Conservation (phyloP, 192 early-diverging fungal genomes). For the Coemansia sp. region DNA sequence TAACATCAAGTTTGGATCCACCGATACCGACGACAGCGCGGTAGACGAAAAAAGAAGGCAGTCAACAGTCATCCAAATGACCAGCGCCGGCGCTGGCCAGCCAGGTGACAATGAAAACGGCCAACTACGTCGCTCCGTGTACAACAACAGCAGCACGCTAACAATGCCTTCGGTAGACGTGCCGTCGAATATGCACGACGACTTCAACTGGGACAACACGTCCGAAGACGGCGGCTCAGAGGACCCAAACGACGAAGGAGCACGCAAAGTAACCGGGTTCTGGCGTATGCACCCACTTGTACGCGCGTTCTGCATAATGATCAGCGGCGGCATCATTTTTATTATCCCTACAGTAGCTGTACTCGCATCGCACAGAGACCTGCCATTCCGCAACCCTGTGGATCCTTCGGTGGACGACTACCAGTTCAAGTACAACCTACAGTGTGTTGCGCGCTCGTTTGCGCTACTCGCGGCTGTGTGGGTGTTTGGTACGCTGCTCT, state of each 20-base stretch:
- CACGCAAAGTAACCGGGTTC: slow-evolving; percentile 29
- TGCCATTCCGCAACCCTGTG: slow-evolving; percentile 32
- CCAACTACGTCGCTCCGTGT: slow-evolving; percentile 10
- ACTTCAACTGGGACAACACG: slow-evolving; percentile 53
- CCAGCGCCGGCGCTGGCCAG: slow-evolving; percentile 20
- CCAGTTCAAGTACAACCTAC: slow-evolving; percentile 35
- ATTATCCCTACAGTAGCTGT: slow-evolving; percentile 57
- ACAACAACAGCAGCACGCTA: slow-evolving; percentile 36
- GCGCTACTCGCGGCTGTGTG: slow-evolving; percentile 52
- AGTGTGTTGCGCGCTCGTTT: slow-evolving; percentile 50
- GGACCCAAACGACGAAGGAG: slow-evolving; percentile 34
- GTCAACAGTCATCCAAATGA: slow-evolving; percentile 41
- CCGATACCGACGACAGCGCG: background rate
- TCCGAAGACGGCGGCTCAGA: slow-evolving; percentile 22
- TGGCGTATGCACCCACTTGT: slow-evolving; percentile 61
- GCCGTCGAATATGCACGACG: slow-evolving; percentile 40
- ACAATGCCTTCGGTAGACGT: slow-evolving; percentile 41
- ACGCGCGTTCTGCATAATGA: slow-evolving; percentile 58
- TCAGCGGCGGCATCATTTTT: slow-evolving; percentile 55
- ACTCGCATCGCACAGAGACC: slow-evolving; percentile 40
- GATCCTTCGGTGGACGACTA: slow-evolving; percentile 4
- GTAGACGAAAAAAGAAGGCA: slow-evolving; percentile 15
- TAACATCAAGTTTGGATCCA: slow-evolving; percentile 30
- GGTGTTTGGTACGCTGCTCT: slow-evolving; percentile 55
- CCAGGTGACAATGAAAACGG: slow-evolving; percentile 1